These are phyloP conservation scores for Pleurotus giganteus DNA, from an alignment of 768 basidiomycete species.

Conservation along the genomic window DNA sequence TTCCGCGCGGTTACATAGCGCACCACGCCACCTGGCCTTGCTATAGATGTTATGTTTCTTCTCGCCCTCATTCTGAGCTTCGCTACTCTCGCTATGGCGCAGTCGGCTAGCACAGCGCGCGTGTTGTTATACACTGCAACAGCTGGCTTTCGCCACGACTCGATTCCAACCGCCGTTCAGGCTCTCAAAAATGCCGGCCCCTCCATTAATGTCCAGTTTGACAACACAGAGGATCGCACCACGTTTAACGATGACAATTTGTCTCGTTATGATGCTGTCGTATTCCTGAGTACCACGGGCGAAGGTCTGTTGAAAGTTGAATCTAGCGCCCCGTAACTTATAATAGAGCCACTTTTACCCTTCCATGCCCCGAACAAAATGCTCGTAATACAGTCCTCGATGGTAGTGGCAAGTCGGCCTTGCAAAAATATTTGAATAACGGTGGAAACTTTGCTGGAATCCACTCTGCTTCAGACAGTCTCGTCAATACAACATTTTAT, in stretches of 20 bases:
- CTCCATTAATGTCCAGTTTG: constrained; percentile 53
- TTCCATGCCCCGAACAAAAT: background rate
- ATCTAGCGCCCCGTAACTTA: no score
- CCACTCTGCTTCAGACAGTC: constrained; percentile 62
- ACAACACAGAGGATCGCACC: constrained; percentile 59
- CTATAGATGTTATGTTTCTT: constrained; percentile 7
- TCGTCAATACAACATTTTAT: constrained; percentile 58
- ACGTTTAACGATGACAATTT: constrained; percentile 57
- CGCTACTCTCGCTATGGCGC: constrained; percentile 12
- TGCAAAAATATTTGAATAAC: constrained; percentile 60
- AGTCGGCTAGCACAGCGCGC: constrained; percentile 24
- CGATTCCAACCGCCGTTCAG: constrained; percentile 68
- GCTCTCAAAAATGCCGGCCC: constrained; percentile 45
- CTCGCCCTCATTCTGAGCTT: constrained; percentile 7
- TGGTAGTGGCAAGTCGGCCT: constrained; percentile 52
- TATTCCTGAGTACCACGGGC: constrained; percentile 70
- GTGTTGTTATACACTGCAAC: constrained; percentile 66
- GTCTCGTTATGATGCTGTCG: constrained; percentile 55
- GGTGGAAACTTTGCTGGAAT: constrained; percentile 74
- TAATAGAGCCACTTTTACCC: no score
- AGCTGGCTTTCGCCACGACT: constrained; percentile 65
- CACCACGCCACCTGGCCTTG: background rate
- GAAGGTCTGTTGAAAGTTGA: constrained; percentile 47
- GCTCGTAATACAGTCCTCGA: constrained; percentile 50
- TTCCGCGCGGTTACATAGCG: constrained; percentile 3